A percentile compares a stretch with the other conserved stretches of the same genome.
These are phyloP conservation scores for Calophaca sinica DNA, from an alignment of 306 rosid species.

Conservation along the genomic window DNA sequence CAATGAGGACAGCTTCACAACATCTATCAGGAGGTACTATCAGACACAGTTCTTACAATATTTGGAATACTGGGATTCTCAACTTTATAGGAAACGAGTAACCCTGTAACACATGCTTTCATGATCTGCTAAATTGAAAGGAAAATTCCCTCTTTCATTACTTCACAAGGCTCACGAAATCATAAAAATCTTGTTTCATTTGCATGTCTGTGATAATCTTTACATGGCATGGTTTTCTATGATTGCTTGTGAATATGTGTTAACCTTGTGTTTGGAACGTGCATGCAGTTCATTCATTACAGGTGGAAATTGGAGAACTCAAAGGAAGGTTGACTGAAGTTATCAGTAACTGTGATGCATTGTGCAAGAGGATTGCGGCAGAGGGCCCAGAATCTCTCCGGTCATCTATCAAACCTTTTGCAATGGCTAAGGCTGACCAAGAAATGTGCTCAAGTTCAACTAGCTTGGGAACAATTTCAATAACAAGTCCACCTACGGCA, in stretches of 20 bases:
- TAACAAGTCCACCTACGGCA: slow-evolving; percentile 48
- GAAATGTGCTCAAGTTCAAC: slow-evolving; percentile 47
- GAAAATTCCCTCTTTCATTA: slow-evolving; percentile 3
- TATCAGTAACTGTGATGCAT: slow-evolving; percentile 82
- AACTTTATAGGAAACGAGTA: neutral
- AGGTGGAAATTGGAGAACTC: slow-evolving; percentile 92
- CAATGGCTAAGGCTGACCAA: slow-evolving; percentile 36
- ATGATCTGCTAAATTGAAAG: slow-evolving; percentile 37
- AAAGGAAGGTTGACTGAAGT: slow-evolving; percentile 96
- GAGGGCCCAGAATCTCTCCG: slow-evolving; percentile 84
- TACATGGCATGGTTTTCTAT: too few species aligned
- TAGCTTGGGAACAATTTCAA: slow-evolving; percentile 42
- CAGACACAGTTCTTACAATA: slow-evolving; percentile 24
- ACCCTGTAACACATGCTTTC: slow-evolving; percentile 16
- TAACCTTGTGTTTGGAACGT: slow-evolving; percentile 36
- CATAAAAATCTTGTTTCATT: slow-evolving; percentile 12
- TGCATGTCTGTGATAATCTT: neutral
- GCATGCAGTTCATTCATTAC: slow-evolving; percentile 76
- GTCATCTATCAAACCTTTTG: slow-evolving; percentile 70
- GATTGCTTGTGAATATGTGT: slow-evolving; percentile 25
- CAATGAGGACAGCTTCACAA: slow-evolving; percentile 83
- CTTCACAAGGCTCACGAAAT: slow-evolving; percentile 9
- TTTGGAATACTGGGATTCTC: slow-evolving; percentile 9
- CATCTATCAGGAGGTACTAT: slow-evolving; percentile 87
- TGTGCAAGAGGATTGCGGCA: slow-evolving; percentile 75